Evolutionary conservation across 179 eudicot genomes (phyloP).

Genomic region (Nepenthes alata): DNA sequence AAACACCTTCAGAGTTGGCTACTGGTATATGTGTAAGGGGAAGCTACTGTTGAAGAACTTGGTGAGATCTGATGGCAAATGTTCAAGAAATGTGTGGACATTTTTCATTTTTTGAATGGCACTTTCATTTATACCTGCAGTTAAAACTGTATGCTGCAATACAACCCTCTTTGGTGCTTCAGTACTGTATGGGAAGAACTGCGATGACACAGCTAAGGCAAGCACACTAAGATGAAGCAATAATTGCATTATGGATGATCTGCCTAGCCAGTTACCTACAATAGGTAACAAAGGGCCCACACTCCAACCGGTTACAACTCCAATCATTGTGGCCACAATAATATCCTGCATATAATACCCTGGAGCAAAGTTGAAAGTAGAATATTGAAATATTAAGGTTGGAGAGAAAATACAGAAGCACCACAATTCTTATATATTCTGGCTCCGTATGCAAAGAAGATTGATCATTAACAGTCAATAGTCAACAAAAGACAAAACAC

Average conservation of each 20-base stretch:
- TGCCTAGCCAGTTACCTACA: conserved; percentile 71
- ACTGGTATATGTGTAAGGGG: not conserved
- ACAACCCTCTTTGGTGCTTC: conserved; percentile 89
- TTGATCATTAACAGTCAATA: no score
- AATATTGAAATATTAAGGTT: not conserved
- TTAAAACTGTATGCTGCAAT: conserved; percentile 67
- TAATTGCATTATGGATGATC: conserved; percentile 50
- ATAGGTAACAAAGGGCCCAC: conserved; percentile 84
- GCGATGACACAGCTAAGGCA: conserved; percentile 76
- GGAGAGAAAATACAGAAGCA: not conserved
- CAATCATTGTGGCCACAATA: conserved; percentile 60
- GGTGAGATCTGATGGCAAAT: not conserved
- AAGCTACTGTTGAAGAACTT: not conserved
- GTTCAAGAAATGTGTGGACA: not conserved
- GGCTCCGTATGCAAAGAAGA: no score
- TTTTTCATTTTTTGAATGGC: not conserved
- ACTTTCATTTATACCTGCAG: conserved; percentile 46
- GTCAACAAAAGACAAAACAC: no score
- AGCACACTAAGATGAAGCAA: conserved; percentile 68
- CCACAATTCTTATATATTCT: no score
- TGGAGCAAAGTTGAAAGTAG: conserved; percentile 20
- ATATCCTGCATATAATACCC: conserved; percentile 77
- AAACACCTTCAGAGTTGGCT: conserved; percentile 1
- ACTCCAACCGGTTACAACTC: conserved; percentile 75
- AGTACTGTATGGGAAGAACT: conserved; percentile 71